These are phyloP conservation scores for Mortierella claussenii DNA, from an alignment of 192 early-diverging fungal species.

Conservation along the genomic window DNA sequence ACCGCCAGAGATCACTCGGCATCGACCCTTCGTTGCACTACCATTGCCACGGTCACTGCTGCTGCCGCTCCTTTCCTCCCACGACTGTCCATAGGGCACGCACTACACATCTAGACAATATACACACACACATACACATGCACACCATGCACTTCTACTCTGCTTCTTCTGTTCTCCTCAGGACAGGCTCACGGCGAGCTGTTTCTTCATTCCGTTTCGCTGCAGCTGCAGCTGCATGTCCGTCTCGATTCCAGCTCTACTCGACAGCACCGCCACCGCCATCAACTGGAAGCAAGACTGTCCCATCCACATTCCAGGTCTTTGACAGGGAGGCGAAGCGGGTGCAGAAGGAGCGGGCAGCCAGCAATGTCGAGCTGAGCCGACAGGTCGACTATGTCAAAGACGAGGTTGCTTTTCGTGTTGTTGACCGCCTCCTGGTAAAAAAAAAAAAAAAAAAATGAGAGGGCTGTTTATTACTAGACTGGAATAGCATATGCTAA, in stretches of 20 bases:
- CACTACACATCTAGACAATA: no score
- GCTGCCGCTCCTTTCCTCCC: not conserved
- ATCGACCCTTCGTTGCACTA: no score
- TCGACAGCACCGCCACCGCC: conserved; percentile 31
- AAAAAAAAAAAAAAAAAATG: not conserved
- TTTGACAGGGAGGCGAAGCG: conserved; percentile 87
- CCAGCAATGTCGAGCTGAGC: conserved; percentile 62
- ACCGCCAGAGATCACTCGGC: no score
- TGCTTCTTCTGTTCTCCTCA: not conserved
- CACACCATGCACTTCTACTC: not conserved
- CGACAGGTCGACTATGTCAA: conserved; percentile 89
- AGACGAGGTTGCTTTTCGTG: conserved; percentile 88
- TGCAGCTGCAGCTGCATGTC: no score
- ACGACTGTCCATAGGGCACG: no score
- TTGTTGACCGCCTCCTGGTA: conserved; percentile 90
- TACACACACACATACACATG: no score
- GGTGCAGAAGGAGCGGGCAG: conserved; percentile 82
- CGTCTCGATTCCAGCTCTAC: conserved; percentile 11
- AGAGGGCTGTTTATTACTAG: no score
- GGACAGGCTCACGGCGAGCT: not conserved
- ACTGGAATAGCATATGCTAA: no score
- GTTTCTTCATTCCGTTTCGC: not conserved
- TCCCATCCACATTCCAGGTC: conserved; percentile 63
- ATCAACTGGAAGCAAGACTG: conserved; percentile 33
- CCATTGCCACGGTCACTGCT: no score